These are phyloP conservation scores for Penicillium freii DNA, from an alignment of 2,329 filamentous ascomycete species.

Conservation along the genomic window DNA sequence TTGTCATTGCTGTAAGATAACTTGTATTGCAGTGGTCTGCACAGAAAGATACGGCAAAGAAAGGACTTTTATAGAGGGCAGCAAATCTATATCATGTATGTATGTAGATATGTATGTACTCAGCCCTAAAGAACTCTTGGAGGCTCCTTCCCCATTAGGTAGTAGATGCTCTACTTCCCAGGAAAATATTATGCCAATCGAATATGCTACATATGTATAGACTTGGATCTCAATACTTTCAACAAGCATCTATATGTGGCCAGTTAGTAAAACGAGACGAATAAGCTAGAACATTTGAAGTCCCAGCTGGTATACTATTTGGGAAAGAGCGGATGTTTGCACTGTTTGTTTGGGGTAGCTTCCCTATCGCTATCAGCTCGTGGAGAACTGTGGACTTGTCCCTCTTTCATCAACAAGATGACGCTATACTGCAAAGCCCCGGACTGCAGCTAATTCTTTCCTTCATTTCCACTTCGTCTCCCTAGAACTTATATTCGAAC, in stretches of 20 bases:
- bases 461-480: not conserved
- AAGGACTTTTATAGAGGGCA: not conserved
- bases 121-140: not conserved
- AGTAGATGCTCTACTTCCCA: not conserved
- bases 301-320: not conserved
- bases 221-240: not conserved
- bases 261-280: not conserved
- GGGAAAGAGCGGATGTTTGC: slow-evolving; percentile 15
- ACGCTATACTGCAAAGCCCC: not conserved
- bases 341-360: slow-evolving; percentile 27
- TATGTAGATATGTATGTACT: not conserved
- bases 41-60: not conserved
- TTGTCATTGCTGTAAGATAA: not conserved
- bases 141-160: not conserved
- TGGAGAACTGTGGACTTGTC: slow-evolving; percentile 5
- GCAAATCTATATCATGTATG: not conserved
- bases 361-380: slow-evolving; percentile 20
- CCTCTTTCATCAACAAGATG: slow-evolving; percentile 14
- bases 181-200: too few species aligned
- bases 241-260: not conserved
- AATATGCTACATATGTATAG: not conserved
- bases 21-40: not conserved
- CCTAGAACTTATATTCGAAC: not conserved
- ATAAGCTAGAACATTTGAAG: not conserved
- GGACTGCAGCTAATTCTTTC: not conserved